phyloP scores from a whole-genome alignment of 1,139 yeast genomes.

The Sugiyamaella xylanicola region DNA sequence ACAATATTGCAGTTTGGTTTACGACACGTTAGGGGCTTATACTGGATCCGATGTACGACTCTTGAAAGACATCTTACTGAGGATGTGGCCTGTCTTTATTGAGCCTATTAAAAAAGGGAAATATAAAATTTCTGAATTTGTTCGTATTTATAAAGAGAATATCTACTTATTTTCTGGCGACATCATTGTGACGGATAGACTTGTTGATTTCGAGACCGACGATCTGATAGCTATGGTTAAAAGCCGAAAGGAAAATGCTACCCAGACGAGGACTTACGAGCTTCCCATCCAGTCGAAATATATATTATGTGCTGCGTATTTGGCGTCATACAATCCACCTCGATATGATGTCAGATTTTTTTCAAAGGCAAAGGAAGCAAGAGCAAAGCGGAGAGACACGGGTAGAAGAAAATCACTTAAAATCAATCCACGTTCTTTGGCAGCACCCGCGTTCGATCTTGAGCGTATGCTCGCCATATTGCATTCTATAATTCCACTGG shows the following conservation, averaged over 20 bases:
- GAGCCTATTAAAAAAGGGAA: slow-evolving; percentile 47
- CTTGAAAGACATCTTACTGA: slow-evolving; percentile 48
- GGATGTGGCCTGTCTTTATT: slow-evolving; percentile 57
- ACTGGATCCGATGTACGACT: slow-evolving; percentile 56
- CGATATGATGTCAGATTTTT: slow-evolving; percentile 61
- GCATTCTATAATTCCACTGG: slow-evolving; percentile 52
- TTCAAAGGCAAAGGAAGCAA: slow-evolving; percentile 58
- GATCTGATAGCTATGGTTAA: slow-evolving; percentile 12
- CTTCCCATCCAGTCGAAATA: slow-evolving; percentile 62
- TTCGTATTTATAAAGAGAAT: slow-evolving; percentile 52
- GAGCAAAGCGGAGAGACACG: slow-evolving; percentile 47
- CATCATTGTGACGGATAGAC: slow-evolving; percentile 41
- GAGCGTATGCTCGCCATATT: slow-evolving; percentile 70
- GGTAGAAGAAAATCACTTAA: slow-evolving; percentile 49
- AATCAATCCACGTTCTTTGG: slow-evolving; percentile 56
- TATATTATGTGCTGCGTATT: slow-evolving; percentile 65
- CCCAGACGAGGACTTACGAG: slow-evolving; percentile 5
- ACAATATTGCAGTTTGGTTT: slow-evolving; percentile 53
- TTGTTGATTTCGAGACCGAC: slow-evolving; percentile 26
- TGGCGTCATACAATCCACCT: slow-evolving; percentile 68
- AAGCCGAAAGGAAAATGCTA: background rate
- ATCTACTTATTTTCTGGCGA: slow-evolving; percentile 49
- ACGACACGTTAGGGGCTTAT: slow-evolving; percentile 55
- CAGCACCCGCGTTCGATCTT: slow-evolving; percentile 64
- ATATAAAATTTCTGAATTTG: slow-evolving; percentile 46